Evolutionary conservation across 2,329 filamentous ascomycete species (phyloP).

Genomic region (Mycocentrospora acerina): DNA sequence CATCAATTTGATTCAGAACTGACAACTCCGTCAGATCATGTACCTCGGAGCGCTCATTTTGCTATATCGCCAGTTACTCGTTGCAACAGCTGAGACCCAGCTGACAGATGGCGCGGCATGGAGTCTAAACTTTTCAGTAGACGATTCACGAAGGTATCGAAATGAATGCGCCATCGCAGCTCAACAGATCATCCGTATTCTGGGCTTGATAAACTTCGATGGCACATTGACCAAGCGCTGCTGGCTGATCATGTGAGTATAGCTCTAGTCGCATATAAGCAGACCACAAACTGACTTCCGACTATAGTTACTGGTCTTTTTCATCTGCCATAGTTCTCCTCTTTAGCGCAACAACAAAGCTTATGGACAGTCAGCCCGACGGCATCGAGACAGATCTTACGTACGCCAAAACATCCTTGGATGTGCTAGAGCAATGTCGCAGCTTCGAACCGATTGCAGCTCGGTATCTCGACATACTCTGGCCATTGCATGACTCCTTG

Average conservation of each 20-base stretch:
- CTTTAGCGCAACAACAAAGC: conserved; percentile 36
- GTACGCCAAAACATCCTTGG: conserved; percentile 38
- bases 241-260: conserved; percentile 41
- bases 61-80: conserved; percentile 38
- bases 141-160: conserved; percentile 31
- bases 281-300: background rate
- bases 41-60: conserved; percentile 41
- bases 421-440: conserved; percentile 37
- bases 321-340: conserved; percentile 38
- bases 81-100: conserved; percentile 35
- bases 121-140: conserved; percentile 23
- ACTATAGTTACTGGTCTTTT: conserved; percentile 40
- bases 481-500: conserved; percentile 38
- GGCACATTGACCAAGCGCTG: conserved; percentile 40
- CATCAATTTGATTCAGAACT: background rate
- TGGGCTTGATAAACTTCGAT: conserved; percentile 36
- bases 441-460: conserved; percentile 35
- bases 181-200: conserved; percentile 39
- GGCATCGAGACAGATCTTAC: conserved; percentile 35
- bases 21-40: conserved; percentile 32
- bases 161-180: conserved; percentile 38
- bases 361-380: conserved; percentile 33
- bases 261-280: background rate
- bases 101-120: conserved; percentile 26
- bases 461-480: conserved; percentile 34